These are phyloP conservation scores for Pyrenula aspistea DNA, from an alignment of 495 filamentous ascomycete genomes.

Conservation along the genomic window DNA sequence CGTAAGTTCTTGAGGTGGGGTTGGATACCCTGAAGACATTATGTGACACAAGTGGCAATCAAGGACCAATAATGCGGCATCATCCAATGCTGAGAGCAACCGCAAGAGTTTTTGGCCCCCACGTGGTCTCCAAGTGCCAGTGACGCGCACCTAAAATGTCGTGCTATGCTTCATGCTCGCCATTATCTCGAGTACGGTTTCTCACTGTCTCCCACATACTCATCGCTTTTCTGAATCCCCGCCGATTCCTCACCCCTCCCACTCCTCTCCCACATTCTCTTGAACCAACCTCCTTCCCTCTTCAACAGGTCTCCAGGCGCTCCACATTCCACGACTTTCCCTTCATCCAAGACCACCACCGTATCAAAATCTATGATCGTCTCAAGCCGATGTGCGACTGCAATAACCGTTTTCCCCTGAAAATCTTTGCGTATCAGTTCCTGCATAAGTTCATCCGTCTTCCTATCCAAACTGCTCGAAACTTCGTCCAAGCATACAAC, in stretches of 20 bases:
- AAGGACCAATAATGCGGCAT: no score
- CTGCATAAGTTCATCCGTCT: slow-evolving; percentile 47
- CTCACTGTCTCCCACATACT: no score
- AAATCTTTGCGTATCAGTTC: slow-evolving; percentile 47
- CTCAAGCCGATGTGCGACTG: slow-evolving; percentile 52
- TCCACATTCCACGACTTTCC: slow-evolving; percentile 32
- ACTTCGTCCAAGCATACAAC: slow-evolving; percentile 40
- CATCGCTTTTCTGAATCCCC: no score
- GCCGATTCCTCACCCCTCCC: not conserved
- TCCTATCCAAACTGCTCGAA: slow-evolving; percentile 41
- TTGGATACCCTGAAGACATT: no score
- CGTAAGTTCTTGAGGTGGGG: no score
- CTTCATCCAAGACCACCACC: slow-evolving; percentile 33
- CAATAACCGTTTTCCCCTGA: slow-evolving; percentile 42
- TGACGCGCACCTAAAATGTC: no score
- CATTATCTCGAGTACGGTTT: no score
- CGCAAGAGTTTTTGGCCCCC: no score
- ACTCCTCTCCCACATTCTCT: not conserved
- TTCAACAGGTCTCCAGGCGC: slow-evolving; percentile 20
- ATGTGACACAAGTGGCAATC: no score
- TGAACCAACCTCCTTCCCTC: not conserved
- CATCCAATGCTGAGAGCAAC: no score
- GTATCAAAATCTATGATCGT: slow-evolving; percentile 43
- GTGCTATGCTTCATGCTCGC: no score
- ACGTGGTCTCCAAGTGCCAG: no score